Percentiles rank a stretch among this genome's conserved stretches.
These are phyloP conservation scores for Erodium moschatum DNA, from an alignment of 441 rosid genomes.

Conservation along the genomic window DNA sequence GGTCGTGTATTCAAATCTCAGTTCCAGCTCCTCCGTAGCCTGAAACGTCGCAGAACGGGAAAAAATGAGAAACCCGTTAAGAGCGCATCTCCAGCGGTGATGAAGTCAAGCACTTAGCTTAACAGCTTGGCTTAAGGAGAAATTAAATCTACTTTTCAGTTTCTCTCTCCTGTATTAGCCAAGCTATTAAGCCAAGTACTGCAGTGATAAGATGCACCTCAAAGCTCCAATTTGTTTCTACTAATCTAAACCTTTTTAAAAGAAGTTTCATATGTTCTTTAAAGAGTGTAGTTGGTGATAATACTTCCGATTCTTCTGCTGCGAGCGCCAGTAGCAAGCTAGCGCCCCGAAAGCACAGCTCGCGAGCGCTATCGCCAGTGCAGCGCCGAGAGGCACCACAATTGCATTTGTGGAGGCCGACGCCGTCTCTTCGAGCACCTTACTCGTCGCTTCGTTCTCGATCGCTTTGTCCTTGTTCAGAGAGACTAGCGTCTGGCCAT, in stretches of 20 bases:
- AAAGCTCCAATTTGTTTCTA: neutral
- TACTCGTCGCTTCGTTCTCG: slow-evolving; percentile 28
- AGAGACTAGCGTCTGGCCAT: slow-evolving; percentile 57
- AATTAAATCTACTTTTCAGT: too few relatives aligned
- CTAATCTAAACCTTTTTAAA: slow-evolving; percentile 18
- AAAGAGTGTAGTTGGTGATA: slow-evolving; percentile 67
- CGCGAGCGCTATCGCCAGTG: slow-evolving; percentile 87
- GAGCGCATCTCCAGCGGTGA: too few relatives aligned
- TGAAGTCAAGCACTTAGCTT: too few relatives aligned
- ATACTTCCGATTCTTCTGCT: slow-evolving; percentile 94
- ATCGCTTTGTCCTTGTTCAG: slow-evolving; percentile 51
- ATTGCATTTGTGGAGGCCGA: slow-evolving; percentile 52
- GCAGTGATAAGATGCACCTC: too few relatives aligned
- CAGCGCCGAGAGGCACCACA: slow-evolving; percentile 88
- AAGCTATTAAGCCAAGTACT: too few relatives aligned
- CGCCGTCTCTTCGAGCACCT: slow-evolving; percentile 41
- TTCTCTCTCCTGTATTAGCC: too few relatives aligned
- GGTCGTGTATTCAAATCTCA: slow-evolving; percentile 32
- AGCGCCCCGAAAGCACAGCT: slow-evolving; percentile 98
- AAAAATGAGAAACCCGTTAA: slow-evolving; percentile 28
- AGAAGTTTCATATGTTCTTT: slow-evolving; percentile 31
- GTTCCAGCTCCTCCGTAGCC: slow-evolving; percentile 89
- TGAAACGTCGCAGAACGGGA: slow-evolving; percentile 49
- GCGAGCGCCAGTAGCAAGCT: slow-evolving; percentile 97
- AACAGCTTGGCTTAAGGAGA: too few relatives aligned